Base-by-base conservation (phyloP, 1,284 basidiomycete genomes). In the Trichosporon asahii region DNA sequence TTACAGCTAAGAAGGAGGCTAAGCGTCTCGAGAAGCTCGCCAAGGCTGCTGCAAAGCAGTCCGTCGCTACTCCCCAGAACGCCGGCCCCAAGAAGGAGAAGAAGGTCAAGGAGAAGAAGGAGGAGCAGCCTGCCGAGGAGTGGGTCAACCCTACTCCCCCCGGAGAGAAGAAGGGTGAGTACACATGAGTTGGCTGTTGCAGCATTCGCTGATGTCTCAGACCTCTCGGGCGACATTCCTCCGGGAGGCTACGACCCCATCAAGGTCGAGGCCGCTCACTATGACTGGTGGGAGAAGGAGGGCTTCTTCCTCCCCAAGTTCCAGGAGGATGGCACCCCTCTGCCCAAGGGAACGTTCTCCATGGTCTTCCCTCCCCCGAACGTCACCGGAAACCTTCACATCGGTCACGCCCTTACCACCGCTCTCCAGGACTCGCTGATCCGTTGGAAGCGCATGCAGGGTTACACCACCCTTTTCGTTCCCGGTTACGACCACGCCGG, bases 401-500 rank as follows among this genome's bases (percentile, higher is more conserved):
- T 98, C 74, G 97, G 97, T 2, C 97, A 99, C 78, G 97, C 91
- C 1, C 86, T 99, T 67, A 98, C 96, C 1, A 89, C 92, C 27
- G 91, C 95, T 1, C 91, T 99, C 72, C 95, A 99, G 81, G 97
- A 99, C 82, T 85, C 89, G 1, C 85, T 98, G 70, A 86, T 94
- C 68, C 88, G 95, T 80, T 98, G 95, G 94, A 94, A 95, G 83
- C 91, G 94, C 40, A 99, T 99, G 97, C 86, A 92, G 67, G 96
- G 96, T 2, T 94, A 91, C 85, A 93, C 94, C 4, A 91, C 91
- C 0, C 86, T 98, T 1, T 99, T 92, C 79, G 89, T 91, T 3
- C 97, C 97, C 0, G 97, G 97, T 8, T 99, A 95, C 79, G 97
- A 99, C 83, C 97, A 99, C 80, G 97, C 97, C 4, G 95, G 96